These are phyloP conservation scores for Crepidotus variabilis DNA, from an alignment of 768 basidiomycete species.

Conservation along the genomic window DNA sequence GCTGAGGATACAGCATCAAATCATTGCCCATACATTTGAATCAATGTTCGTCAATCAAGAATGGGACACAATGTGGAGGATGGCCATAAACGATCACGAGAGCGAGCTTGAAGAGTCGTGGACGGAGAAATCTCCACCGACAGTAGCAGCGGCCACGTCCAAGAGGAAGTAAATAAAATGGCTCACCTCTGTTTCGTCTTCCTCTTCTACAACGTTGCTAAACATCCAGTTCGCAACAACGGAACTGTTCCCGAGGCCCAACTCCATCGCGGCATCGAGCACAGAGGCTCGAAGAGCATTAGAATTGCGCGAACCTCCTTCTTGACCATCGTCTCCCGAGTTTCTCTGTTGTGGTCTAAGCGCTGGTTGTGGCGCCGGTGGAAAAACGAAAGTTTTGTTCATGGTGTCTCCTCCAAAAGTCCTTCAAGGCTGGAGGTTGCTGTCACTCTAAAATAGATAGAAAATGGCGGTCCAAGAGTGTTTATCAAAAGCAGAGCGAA, in stretches of 20 bases:
- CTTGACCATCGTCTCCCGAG: slow-evolving; percentile 4
- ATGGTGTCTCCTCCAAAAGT: slow-evolving; percentile 12
- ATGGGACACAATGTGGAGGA: too few species aligned
- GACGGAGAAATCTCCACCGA: too few species aligned
- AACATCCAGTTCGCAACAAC: slow-evolving; percentile 73
- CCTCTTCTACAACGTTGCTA: slow-evolving; percentile 53
- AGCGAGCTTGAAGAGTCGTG: too few species aligned
- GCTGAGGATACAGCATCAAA: too few species aligned
- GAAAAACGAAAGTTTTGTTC: slow-evolving; percentile 31
- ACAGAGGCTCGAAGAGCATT: slow-evolving; percentile 67
- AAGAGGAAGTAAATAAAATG: neutral
- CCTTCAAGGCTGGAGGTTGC: slow-evolving; percentile 1
- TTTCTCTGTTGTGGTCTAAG: slow-evolving; percentile 16
- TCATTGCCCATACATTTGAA: too few species aligned
- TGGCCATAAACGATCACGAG: too few species aligned
- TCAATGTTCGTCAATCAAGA: too few species aligned
- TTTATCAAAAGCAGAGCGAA: neutral
- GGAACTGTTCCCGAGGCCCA: slow-evolving; percentile 57
- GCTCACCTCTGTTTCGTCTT: slow-evolving; percentile 45
- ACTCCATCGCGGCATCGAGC: slow-evolving; percentile 66
- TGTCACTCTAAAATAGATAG: neutral
- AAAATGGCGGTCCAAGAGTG: neutral
- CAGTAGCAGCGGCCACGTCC: too few species aligned
- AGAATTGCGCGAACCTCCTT: slow-evolving; percentile 33
- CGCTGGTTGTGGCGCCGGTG: slow-evolving; percentile 18